Percentiles rank a stretch among this genome's conserved stretches.
Evolutionary conservation across 2,329 filamentous ascomycete species (phyloP).

Genomic region (Pseudopithomyces maydicus): DNA sequence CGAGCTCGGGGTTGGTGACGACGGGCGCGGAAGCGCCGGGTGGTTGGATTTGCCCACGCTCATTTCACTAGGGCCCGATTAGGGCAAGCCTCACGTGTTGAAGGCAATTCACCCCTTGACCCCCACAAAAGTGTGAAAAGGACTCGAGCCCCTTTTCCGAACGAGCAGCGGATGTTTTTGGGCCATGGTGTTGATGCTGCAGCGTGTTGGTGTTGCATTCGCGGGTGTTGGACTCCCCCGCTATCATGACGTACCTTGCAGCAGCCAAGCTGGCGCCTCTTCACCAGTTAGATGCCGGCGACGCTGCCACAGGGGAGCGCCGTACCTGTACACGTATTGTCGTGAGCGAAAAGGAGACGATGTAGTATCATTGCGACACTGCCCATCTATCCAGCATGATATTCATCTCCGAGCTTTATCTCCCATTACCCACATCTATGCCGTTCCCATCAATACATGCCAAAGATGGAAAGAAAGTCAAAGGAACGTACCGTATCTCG

Average conservation of each 20-base stretch:
- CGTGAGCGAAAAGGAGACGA: neutral
- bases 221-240: neutral
- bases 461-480: too few relatives aligned
- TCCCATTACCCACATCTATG: too few relatives aligned
- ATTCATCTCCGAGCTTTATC: too few relatives aligned
- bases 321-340: neutral
- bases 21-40: slow-evolving; percentile 16
- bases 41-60: slow-evolving; percentile 10
- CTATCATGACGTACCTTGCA: neutral
- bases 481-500: too few relatives aligned
- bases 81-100: slow-evolving; percentile 16
- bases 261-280: neutral
- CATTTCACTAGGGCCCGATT: slow-evolving; percentile 16
- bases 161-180: neutral
- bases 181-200: neutral
- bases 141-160: neutral
- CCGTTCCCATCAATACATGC: too few relatives aligned
- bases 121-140: neutral
- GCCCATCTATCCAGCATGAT: too few relatives aligned
- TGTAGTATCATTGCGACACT: too few relatives aligned
- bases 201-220: neutral
- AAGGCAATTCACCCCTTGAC: slow-evolving; percentile 5
- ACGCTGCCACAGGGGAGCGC: neutral
- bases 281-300: neutral
- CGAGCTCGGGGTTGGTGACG: slow-evolving; percentile 9